Conservation (phyloP, 1,139 yeast species). For the Blastobotrys illinoisensis region DNA sequence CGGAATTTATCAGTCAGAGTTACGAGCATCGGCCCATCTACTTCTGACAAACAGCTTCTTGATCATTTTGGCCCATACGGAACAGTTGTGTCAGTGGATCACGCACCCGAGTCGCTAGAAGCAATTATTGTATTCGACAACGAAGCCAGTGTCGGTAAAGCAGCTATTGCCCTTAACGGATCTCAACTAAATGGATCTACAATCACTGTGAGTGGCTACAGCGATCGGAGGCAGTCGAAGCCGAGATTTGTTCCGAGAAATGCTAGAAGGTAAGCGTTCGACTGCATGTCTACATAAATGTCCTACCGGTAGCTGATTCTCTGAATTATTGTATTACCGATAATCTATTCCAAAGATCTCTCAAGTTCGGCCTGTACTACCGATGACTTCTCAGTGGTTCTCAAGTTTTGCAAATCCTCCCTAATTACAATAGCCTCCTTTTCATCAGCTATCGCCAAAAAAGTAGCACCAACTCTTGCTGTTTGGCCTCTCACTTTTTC, state of each 20-base stretch:
- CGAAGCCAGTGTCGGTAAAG: not conserved
- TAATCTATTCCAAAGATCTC: not conserved
- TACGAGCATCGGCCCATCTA: not conserved
- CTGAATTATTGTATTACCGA: not conserved
- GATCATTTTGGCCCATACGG: not conserved
- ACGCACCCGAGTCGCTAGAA: not conserved
- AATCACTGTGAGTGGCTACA: not conserved
- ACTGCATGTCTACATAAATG: too few relatives aligned
- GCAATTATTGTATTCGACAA: not conserved
- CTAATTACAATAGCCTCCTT: constrained; percentile 2
- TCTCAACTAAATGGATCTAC: not conserved
- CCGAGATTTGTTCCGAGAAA: not conserved
- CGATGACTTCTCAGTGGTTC: constrained; percentile 19
- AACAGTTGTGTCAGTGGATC: not conserved
- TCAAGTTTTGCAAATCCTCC: constrained; percentile 11
- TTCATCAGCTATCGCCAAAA: constrained; percentile 18
- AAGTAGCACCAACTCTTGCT: constrained; percentile 34
- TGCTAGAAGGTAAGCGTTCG: not conserved
- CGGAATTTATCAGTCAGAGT: not conserved
- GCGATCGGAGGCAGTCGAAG: not conserved
- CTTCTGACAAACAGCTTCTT: not conserved
- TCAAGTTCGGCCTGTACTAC: constrained; percentile 21
- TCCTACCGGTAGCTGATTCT: too few relatives aligned
- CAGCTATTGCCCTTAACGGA: not conserved
- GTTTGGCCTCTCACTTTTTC: constrained; percentile 60